Percentiles rank a stretch among this genome's conserved stretches.
phyloP scores from a whole-genome alignment of 2,329 filamentous ascomycete species.

The Aureobasidium subglaciale region DNA sequence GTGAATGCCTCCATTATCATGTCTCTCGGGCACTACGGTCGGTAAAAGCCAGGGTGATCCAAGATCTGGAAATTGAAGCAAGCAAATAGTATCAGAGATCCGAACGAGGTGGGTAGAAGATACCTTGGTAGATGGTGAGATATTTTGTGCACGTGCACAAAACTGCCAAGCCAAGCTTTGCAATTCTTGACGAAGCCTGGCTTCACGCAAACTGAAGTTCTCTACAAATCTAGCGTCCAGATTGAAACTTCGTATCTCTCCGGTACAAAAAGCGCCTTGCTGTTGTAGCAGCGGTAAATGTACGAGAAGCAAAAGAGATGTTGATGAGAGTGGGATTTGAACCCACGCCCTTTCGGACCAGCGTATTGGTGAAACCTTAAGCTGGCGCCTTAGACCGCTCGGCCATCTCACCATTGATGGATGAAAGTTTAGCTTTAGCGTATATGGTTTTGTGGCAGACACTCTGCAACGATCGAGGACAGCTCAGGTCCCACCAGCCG shows the following conservation, averaged over 20 bases:
- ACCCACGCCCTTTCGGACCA: slow-evolving; percentile 8
- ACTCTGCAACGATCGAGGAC: too few relatives aligned
- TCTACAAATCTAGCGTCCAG: background rate
- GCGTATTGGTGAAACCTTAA: slow-evolving; percentile 8
- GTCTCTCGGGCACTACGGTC: too few relatives aligned
- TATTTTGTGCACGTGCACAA: background rate
- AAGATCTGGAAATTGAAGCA: too few relatives aligned
- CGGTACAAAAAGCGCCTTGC: background rate
- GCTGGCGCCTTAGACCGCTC: slow-evolving; percentile 11
- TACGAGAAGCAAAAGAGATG: background rate
- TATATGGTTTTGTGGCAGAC: too few relatives aligned
- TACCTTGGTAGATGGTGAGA: too few relatives aligned
- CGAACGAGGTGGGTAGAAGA: too few relatives aligned
- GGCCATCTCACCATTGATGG: slow-evolving; percentile 5
- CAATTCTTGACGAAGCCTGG: too few relatives aligned
- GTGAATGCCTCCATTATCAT: too few relatives aligned
- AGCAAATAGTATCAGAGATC: too few relatives aligned
- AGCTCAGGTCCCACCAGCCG: too few relatives aligned
- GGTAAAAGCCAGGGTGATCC: too few relatives aligned
- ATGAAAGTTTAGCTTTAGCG: too few relatives aligned
- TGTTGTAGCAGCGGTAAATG: background rate
- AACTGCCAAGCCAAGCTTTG: background rate
- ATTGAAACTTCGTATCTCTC: background rate
- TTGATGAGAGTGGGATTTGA: slow-evolving; percentile 8
- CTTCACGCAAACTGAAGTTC: background rate